Evolutionary conservation across 331 rosid genomes (phyloP).

Genomic region (Prunus yedoensis): DNA sequence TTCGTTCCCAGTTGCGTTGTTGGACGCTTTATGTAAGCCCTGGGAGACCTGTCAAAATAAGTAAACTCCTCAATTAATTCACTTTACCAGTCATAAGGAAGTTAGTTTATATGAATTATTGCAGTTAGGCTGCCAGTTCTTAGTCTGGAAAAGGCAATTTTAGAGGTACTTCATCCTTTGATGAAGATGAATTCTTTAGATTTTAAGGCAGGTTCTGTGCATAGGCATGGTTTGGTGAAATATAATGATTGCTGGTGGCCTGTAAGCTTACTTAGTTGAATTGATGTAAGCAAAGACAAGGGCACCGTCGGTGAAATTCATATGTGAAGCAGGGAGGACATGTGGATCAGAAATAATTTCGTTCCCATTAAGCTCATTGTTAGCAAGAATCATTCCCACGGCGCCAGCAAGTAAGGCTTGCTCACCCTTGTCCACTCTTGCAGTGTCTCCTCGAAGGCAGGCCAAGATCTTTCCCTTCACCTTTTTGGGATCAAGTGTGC

Average conservation of each 20-base stretch:
- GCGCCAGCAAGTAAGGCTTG: conserved; percentile 69
- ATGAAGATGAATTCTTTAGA: too few species aligned
- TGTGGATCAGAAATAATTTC: conserved; percentile 65
- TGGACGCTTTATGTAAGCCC: conserved; percentile 63
- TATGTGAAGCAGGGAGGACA: conserved; percentile 60
- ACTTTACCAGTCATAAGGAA: too few species aligned
- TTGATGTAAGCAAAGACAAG: conserved; percentile 49
- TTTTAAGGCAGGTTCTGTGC: neutral
- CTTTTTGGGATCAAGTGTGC: conserved; percentile 57
- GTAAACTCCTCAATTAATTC: neutral
- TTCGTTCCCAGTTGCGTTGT: conserved; percentile 51
- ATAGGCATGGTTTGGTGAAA: neutral
- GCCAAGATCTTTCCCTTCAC: conserved; percentile 63
- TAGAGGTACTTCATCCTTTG: neutral
- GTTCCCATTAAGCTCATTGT: conserved; percentile 31
- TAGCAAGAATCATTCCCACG: conserved; percentile 79
- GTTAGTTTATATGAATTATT: too few species aligned
- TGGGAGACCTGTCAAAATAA: conserved; percentile 47
- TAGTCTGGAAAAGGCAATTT: neutral
- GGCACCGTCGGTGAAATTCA: conserved; percentile 49
- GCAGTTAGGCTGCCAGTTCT: neutral
- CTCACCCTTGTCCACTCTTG: conserved; percentile 61
- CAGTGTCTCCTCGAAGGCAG: conserved; percentile 56
- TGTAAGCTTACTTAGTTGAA: conserved; percentile 44
- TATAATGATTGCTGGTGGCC: neutral